Conservation (phyloP, 345 rosid species). For the Limnanthes douglasii region DNA sequence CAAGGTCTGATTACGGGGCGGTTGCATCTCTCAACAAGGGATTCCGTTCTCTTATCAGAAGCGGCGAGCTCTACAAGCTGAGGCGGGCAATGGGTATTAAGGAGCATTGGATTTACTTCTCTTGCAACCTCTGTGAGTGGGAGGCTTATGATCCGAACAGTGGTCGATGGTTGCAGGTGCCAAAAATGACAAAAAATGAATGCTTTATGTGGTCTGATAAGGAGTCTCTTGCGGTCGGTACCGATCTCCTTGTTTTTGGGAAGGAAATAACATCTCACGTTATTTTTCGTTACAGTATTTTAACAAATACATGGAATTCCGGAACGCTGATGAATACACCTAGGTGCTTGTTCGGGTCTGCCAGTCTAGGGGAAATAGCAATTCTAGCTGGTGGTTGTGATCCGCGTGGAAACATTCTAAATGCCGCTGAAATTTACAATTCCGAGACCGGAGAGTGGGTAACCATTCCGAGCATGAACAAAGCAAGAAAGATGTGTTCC, state of each 20-base stretch:
- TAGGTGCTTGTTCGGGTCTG: conserved; percentile 89
- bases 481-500: conserved; percentile 83
- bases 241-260: conserved; percentile 82
- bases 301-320: conserved; percentile 69
- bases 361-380: conserved; percentile 77
- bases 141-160: conserved; percentile 79
- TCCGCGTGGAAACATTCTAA: conserved; percentile 37
- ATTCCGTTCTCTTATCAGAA: conserved; percentile 50
- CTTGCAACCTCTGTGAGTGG: conserved; percentile 79
- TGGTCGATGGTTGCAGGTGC: conserved; percentile 69
- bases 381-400: conserved; percentile 88
- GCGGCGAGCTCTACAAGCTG: conserved; percentile 56
- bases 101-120: conserved; percentile 90
- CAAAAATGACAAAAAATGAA: conserved; percentile 54
- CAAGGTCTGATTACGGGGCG: conserved; percentile 79
- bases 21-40: conserved; percentile 49
- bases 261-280: conserved; percentile 57
- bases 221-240: conserved; percentile 92
- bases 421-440: conserved; percentile 75
- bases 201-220: conserved; percentile 64
- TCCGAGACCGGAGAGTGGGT: conserved; percentile 61
- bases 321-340: conserved; percentile 76
- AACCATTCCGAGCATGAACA: conserved; percentile 63
- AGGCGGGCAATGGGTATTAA: conserved; percentile 38
- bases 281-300: conserved; percentile 67